Percentiles rank a stretch among this genome's conserved stretches.
phyloP scores from a whole-genome alignment of 2,329 filamentous ascomycete species.

The Blumeriella jaapii region DNA sequence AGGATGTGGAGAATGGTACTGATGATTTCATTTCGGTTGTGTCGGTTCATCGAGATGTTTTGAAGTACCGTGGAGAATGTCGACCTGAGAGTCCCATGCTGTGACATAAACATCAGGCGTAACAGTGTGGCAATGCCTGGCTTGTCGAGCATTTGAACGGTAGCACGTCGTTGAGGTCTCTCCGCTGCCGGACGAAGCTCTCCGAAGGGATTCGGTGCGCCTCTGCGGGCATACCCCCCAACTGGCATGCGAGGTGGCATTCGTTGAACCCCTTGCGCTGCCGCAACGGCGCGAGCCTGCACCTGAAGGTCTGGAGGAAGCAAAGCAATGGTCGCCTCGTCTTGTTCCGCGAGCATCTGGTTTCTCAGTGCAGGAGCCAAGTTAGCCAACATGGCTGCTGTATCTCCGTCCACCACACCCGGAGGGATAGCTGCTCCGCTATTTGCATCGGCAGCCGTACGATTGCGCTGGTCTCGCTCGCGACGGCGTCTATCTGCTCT shows the following conservation, averaged over 20 bases:
- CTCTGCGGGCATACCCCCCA: constrained; percentile 36
- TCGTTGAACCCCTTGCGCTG: constrained; percentile 28
- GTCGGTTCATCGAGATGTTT: constrained; percentile 91
- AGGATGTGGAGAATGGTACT: constrained; percentile 86
- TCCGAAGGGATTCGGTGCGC: constrained; percentile 33
- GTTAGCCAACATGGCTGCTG: constrained; percentile 83
- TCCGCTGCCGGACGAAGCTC: constrained; percentile 25
- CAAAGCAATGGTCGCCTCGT: constrained; percentile 73
- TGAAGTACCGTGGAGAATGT: constrained; percentile 80
- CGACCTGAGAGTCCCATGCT: constrained; percentile 74
- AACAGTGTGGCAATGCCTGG: constrained; percentile 89
- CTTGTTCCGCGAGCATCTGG: constrained; percentile 82
- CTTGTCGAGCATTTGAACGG: constrained; percentile 96
- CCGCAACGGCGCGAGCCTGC: constrained; percentile 64
- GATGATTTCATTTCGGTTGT: constrained; percentile 87
- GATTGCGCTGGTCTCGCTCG: constrained; percentile 69
- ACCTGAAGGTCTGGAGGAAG: constrained; percentile 77
- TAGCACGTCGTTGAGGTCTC: constrained; percentile 64
- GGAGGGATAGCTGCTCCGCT: constrained; percentile 43
- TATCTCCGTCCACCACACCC: constrained; percentile 69
- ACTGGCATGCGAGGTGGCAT: constrained; percentile 12
- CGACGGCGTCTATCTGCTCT: constrained; percentile 77
- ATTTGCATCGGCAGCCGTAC: constrained; percentile 44
- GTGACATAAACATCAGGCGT: constrained; percentile 95
- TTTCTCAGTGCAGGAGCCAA: constrained; percentile 76